Conservation (phyloP, 2,329 filamentous ascomycete genomes). For the Lithohypha guttulata region DNA sequence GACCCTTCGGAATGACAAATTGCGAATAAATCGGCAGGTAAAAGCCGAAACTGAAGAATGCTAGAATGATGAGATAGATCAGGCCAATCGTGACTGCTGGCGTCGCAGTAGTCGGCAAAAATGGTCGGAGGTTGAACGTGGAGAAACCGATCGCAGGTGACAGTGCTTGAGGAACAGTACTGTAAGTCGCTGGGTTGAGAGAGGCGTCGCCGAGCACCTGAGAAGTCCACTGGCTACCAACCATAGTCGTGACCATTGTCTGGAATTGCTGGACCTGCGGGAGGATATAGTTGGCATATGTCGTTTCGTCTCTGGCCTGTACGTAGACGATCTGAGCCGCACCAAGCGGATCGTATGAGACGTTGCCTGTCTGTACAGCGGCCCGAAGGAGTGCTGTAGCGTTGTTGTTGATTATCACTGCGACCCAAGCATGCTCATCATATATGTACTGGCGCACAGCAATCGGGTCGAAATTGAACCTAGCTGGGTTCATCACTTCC, state of each 20-base stretch:
- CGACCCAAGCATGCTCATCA: constrained; percentile 49
- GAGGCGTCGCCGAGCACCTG: constrained; percentile 25
- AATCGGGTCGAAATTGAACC: constrained; percentile 47
- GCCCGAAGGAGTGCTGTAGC: constrained; percentile 48
- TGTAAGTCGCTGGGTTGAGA: constrained; percentile 33
- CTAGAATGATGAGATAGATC: constrained; percentile 57
- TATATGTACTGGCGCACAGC: constrained; percentile 50
- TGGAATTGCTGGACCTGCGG: constrained; percentile 42
- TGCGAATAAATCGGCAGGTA: constrained; percentile 53
- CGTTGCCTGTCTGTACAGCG: constrained; percentile 45
- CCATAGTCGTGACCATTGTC: constrained; percentile 36
- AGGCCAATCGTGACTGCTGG: constrained; percentile 52
- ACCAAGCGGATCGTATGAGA: constrained; percentile 49
- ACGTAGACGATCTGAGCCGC: constrained; percentile 48
- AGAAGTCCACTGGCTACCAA: constrained; percentile 37
- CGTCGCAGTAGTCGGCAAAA: constrained; percentile 43
- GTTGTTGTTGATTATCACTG: constrained; percentile 52
- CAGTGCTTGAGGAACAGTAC: constrained; percentile 41
- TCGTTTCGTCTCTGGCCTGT: constrained; percentile 46
- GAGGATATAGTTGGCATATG: constrained; percentile 42
- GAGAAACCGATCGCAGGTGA: constrained; percentile 48
- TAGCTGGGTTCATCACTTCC: constrained; percentile 35
- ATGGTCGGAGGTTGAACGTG: constrained; percentile 48
- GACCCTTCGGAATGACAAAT: constrained; percentile 43
- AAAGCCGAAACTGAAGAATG: constrained; percentile 56